These are phyloP conservation scores for Aegilops bicornis DNA, from an alignment of 176 grass and related monocot genomes.

Conservation along the genomic window DNA sequence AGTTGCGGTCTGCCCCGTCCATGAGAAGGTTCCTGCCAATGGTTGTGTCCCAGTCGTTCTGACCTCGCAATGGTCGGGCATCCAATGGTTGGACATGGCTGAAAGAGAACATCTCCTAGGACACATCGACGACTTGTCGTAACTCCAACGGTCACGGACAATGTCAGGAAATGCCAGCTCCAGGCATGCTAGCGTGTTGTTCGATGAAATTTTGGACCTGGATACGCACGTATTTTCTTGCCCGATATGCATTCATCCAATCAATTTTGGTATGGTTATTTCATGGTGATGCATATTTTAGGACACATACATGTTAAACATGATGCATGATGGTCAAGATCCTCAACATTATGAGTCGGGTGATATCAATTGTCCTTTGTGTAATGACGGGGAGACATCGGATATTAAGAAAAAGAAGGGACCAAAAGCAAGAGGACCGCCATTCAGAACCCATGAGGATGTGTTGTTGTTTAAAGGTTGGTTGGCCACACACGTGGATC, in stretches of 20 bases:
- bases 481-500: background rate
- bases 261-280: background rate
- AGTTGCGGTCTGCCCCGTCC: too few relatives aligned
- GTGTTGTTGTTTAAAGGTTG: background rate
- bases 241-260: background rate
- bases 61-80: too few relatives aligned
- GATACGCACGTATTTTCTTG: background rate
- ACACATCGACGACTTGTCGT: too few relatives aligned
- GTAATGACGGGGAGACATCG: background rate
- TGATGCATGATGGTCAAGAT: background rate
- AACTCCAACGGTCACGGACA: too few relatives aligned
- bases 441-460: background rate
- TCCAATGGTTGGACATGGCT: too few relatives aligned
- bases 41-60: rapidly evolving
- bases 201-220: background rate
- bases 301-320: background rate
- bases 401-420: background rate
- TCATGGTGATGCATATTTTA: background rate
- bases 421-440: background rate
- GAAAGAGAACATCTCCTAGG: too few relatives aligned
- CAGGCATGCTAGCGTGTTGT: background rate
- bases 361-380: background rate
- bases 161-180: too few relatives aligned
- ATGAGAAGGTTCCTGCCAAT: too few relatives aligned
- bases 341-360: background rate